These are phyloP conservation scores for Pyracantha coccinea DNA, from an alignment of 331 rosid genomes.

Conservation along the genomic window DNA sequence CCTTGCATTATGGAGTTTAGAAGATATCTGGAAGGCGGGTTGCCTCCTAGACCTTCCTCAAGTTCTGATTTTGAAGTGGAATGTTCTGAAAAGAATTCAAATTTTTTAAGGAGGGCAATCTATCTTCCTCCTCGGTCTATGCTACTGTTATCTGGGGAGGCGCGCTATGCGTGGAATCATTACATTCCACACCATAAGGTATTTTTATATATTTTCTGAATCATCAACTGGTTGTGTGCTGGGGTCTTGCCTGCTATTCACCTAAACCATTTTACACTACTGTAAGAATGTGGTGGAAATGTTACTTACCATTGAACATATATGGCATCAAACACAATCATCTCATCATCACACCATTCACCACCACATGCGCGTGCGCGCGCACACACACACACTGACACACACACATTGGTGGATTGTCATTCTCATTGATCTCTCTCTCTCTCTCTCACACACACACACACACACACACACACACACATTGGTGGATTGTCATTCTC, in stretches of 20 bases:
- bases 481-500: neutral
- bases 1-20: slow-evolving; percentile 99
- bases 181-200: slow-evolving; percentile 98
- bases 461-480: too few species aligned
- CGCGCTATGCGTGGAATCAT: slow-evolving; percentile 92
- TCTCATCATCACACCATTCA: neutral
- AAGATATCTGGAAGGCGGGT: slow-evolving; percentile 39
- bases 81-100: slow-evolving; percentile 34
- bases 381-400: too few species aligned
- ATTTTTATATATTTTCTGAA: neutral
- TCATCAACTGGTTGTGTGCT: neutral
- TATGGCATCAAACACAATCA: neutral
- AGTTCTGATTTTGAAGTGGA: slow-evolving; percentile 20
- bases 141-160: slow-evolving; percentile 85
- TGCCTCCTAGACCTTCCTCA: slow-evolving; percentile 38
- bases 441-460: neutral
- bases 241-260: neutral
- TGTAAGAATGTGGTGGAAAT: neutral
- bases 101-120: slow-evolving; percentile 50
- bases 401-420: neutral
- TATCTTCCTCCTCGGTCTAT: slow-evolving; percentile 88
- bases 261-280: neutral
- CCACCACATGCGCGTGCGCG: too few species aligned
- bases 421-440: neutral
- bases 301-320: neutral